A percentile compares a stretch with the other conserved stretches of the same genome.
These are phyloP conservation scores for Durio zibethinus DNA, from an alignment of 345 rosid species.

Conservation along the genomic window DNA sequence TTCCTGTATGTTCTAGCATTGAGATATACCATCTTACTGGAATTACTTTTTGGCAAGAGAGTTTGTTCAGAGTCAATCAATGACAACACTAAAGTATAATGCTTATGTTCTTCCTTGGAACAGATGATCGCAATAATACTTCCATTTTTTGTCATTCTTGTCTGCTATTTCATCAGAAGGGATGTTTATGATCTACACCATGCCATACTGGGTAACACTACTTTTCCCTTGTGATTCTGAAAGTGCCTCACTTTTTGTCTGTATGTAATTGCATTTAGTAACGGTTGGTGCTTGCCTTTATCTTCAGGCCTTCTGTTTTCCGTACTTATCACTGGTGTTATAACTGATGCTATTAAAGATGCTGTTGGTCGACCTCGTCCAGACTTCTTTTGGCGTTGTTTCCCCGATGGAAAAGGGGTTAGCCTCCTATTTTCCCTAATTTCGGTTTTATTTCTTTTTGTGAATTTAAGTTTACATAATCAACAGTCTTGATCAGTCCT, in stretches of 20 bases:
- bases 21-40: not conserved
- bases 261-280: not conserved
- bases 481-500: slow-evolving; percentile 9
- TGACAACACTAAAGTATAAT: slow-evolving; percentile 1
- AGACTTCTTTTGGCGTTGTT: slow-evolving; percentile 97
- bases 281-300: slow-evolving; percentile 11
- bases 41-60: slow-evolving; percentile 5
- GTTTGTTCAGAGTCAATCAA: slow-evolving; percentile 10
- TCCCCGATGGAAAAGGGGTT: slow-evolving; percentile 87
- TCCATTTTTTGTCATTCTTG: slow-evolving; percentile 51
- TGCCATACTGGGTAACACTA: slow-evolving; percentile 66
- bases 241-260: slow-evolving; percentile 14
- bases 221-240: slow-evolving; percentile 5
- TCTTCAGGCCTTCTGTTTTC: slow-evolving; percentile 74
- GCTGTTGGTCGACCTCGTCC: slow-evolving; percentile 96
- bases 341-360: slow-evolving; percentile 91
- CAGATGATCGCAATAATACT: slow-evolving; percentile 72
- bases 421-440: slow-evolving; percentile 12
- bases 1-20: slow-evolving; percentile 55
- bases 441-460: not conserved
- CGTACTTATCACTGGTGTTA: slow-evolving; percentile 67
- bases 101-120: slow-evolving; percentile 17
- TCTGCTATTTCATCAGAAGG: slow-evolving; percentile 65
- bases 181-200: slow-evolving; percentile 90
- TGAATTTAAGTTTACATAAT: not conserved